phyloP scores from a whole-genome alignment of 768 basidiomycete species.

The Leccinum incarnatum region DNA sequence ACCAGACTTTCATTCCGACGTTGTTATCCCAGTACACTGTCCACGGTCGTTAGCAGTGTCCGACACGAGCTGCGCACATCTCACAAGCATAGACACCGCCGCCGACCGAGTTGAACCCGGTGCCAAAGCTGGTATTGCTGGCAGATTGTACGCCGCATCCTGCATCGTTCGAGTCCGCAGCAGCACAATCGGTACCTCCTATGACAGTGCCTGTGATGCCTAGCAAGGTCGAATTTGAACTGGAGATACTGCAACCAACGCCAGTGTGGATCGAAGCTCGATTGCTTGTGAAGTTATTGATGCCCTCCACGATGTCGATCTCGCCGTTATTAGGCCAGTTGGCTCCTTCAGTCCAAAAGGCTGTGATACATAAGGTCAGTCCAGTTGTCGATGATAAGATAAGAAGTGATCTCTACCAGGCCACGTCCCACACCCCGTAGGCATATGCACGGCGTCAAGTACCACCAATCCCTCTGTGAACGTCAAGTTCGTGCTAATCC shows the following conservation, averaged over 20 bases:
- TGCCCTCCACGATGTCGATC: slow-evolving; percentile 84
- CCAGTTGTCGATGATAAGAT: not conserved
- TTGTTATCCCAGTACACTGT: slow-evolving; percentile 34
- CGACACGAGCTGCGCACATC: not conserved
- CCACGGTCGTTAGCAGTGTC: not conserved
- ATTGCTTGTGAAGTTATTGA: slow-evolving; percentile 75
- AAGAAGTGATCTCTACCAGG: slow-evolving; percentile 39
- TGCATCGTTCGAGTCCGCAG: slow-evolving; percentile 62
- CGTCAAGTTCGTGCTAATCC: slow-evolving; percentile 62
- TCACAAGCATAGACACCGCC: slow-evolving; percentile 87
- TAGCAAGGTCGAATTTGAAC: slow-evolving; percentile 44
- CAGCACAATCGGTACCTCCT: slow-evolving; percentile 70
- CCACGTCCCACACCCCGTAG: slow-evolving; percentile 87
- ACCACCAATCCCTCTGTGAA: slow-evolving; percentile 71
- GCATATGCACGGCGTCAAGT: slow-evolving; percentile 87
- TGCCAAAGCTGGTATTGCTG: slow-evolving; percentile 65
- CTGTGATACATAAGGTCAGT: slow-evolving; percentile 17
- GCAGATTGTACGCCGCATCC: slow-evolving; percentile 79
- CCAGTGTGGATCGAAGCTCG: slow-evolving; percentile 82
- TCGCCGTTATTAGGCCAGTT: slow-evolving; percentile 55
- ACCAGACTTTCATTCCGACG: slow-evolving; percentile 82
- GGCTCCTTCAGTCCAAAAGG: slow-evolving; percentile 52
- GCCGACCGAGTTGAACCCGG: slow-evolving; percentile 75
- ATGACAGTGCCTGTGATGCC: slow-evolving; percentile 66
- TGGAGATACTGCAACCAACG: slow-evolving; percentile 63